Percentiles rank a stretch among this genome's conserved stretches.
Conservation (phyloP, 441 rosid species). For the Biscutella auriculata region DNA sequence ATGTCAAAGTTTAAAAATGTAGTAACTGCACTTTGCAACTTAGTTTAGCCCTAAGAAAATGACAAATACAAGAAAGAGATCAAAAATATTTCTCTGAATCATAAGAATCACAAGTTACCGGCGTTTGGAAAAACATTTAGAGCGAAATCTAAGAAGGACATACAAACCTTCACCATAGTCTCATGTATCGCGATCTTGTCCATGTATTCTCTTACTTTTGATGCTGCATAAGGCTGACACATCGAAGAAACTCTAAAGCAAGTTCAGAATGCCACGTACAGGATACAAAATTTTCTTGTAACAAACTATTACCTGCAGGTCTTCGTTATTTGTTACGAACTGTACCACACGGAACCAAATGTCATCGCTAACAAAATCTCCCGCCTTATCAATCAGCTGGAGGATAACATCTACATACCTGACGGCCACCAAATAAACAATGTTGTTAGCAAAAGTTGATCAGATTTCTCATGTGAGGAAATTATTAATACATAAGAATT, state of each 20-base stretch:
- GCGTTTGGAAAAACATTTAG: not conserved
- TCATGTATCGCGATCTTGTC: not conserved
- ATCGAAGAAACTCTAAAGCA: not conserved
- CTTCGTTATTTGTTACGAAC: conserved; percentile 95
- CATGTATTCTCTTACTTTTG: not conserved
- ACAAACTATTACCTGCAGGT: conserved; percentile 65
- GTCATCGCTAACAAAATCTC: conserved; percentile 98
- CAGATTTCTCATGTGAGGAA: not conserved
- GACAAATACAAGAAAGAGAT: not conserved
- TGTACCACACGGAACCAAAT: conserved; percentile 99
- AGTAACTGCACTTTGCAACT: not conserved
- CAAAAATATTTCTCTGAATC: not conserved
- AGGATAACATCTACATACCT: conserved; percentile 99
- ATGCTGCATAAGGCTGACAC: not conserved
- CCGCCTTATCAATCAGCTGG: conserved; percentile 99
- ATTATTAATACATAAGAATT: not conserved
- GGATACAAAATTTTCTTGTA: not conserved
- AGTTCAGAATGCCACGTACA: not conserved
- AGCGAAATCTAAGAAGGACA: not conserved
- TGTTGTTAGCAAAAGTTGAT: not conserved
- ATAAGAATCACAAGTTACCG: not conserved
- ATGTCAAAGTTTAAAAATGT: no score
- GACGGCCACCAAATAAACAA: conserved; percentile 12
- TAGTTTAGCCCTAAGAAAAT: not conserved
- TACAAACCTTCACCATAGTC: not conserved